Percentiles rank a stretch among this genome's conserved stretches.
phyloP scores from a whole-genome alignment of 306 rosid species.

The Betula pendula region DNA sequence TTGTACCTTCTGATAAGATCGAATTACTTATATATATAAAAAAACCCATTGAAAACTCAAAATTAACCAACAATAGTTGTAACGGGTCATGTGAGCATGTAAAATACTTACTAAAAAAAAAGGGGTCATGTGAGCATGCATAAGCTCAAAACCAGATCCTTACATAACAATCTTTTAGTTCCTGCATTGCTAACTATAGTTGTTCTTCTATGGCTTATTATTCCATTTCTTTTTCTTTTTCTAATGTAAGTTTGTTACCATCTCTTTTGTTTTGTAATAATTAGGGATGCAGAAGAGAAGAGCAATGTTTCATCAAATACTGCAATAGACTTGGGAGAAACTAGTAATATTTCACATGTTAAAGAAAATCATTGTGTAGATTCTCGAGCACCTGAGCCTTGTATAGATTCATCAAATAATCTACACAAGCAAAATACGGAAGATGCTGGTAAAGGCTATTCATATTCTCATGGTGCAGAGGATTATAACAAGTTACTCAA shows the following conservation, averaged over 20 bases:
- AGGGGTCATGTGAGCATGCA: not conserved
- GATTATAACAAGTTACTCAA: conserved; percentile 60
- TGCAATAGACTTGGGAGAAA: conserved; percentile 38
- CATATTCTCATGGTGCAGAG: conserved; percentile 40
- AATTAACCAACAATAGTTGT: not conserved
- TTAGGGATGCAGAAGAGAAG: conserved; percentile 45
- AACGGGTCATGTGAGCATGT: not conserved
- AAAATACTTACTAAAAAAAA: no score
- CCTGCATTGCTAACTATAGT: no score
- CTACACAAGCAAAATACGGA: conserved; percentile 24
- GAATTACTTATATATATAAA: no score
- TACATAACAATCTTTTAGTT: not conserved
- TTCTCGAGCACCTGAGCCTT: conserved; percentile 34
- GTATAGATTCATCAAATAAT: conserved; percentile 33
- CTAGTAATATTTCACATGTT: conserved; percentile 29
- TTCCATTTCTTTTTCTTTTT: conserved; percentile 7
- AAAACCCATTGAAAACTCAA: not conserved
- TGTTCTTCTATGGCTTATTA: not conserved
- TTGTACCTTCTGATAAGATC: no score
- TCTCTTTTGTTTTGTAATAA: conserved; percentile 27
- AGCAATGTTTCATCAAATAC: conserved; percentile 26
- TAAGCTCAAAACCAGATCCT: not conserved
- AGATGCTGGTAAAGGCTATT: conserved; percentile 34
- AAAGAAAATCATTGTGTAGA: conserved; percentile 39
- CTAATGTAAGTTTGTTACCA: not conserved